Evolutionary conservation across 495 filamentous ascomycete genomes (phyloP), one percentile per base, ranked within the genome.

Genomic region (Talaromyces thailandensis): DNA sequence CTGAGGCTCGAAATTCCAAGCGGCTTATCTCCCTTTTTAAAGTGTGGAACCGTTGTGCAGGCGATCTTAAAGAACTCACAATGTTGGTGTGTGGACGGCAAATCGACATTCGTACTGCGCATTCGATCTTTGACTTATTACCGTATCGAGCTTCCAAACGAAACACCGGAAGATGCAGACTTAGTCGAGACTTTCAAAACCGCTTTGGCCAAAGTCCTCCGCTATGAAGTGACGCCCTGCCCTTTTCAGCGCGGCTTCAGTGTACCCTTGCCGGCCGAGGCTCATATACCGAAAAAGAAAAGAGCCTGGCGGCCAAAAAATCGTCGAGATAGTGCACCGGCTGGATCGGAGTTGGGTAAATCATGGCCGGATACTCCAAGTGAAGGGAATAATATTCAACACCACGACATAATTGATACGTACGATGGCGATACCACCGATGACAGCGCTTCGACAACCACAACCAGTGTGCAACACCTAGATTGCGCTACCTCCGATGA

Each of bases 11-110:
- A 96, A 71, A 84, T 85, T 62, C 87, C 92, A 26, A 86, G 89
- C 6, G 88, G 89, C 9, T 85, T 90, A 50, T 88, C 93, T 0
- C 88, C 88, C 18, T 96, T 96, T 69, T 81, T 96, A 9, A 91
- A 87, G 73, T 95, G 90, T 66, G 89, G 90, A 61, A 78, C 81
- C 64, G 84, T 90, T 28, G 82, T 96, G 9, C 89, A 90, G 65
- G 86, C 92, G 52, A 93, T 96, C 51, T 70, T 96, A 40, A 88
- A 90, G 9, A 94, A 89, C 71, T 93, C 89, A 21, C 90, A 94
- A 69, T 94, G 86, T 64, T 96, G 92, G 92, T 94, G 89, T 73
- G 90, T 96, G 23, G 90, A 96, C 69, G 88, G 88, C 51, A 84
- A 86, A 43, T 87, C 86, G 37, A 92, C 86, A 63, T 96, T 94